These are phyloP conservation scores for Pseudonitzschia delicatissima DNA, from an alignment of 108 stramenopile species.

Conservation along the genomic window DNA sequence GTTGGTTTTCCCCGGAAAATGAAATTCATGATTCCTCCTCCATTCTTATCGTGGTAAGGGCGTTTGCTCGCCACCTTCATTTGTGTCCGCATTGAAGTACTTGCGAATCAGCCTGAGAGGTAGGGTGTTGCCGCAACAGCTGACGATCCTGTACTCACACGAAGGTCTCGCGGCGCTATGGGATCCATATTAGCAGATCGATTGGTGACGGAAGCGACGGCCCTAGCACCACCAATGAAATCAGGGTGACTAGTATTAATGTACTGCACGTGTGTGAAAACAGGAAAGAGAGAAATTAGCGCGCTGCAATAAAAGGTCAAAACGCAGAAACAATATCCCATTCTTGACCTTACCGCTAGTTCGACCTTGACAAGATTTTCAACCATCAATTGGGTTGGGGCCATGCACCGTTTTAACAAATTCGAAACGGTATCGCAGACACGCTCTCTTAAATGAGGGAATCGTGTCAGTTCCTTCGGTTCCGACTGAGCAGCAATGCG, in stretches of 20 bases:
- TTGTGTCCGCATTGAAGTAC: conserved; percentile 46
- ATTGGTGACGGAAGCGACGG: conserved; percentile 84
- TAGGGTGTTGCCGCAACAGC: conserved; percentile 44
- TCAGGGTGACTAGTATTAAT: conserved; percentile 99
- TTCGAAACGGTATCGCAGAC: conserved; percentile 83
- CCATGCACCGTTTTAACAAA: conserved; percentile 68
- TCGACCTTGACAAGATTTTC: conserved; percentile 93
- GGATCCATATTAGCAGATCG: conserved; percentile 43
- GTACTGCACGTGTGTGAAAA: conserved; percentile 43
- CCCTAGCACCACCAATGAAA: conserved; percentile 93
- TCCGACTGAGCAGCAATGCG: conserved; percentile 88
- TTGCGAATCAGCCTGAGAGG: conserved; percentile 49
- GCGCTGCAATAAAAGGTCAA: neutral
- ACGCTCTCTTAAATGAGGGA: conserved; percentile 88
- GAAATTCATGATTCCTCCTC: conserved; percentile 88
- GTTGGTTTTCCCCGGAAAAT: conserved; percentile 77
- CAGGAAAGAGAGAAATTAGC: neutral
- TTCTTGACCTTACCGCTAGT: conserved; percentile 62
- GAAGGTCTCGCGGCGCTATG: conserved; percentile 4
- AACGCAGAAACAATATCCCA: neutral
- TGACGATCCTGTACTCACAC: conserved; percentile 36
- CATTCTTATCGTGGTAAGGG: conserved; percentile 44
- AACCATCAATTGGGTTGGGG: conserved; percentile 94
- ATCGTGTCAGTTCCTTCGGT: conserved; percentile 86
- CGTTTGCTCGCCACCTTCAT: conserved; percentile 39